A percentile compares a stretch with the other conserved stretches of the same genome.
phyloP scores from a whole-genome alignment of 2,329 filamentous ascomycete genomes.

The Diplodia sapinea region DNA sequence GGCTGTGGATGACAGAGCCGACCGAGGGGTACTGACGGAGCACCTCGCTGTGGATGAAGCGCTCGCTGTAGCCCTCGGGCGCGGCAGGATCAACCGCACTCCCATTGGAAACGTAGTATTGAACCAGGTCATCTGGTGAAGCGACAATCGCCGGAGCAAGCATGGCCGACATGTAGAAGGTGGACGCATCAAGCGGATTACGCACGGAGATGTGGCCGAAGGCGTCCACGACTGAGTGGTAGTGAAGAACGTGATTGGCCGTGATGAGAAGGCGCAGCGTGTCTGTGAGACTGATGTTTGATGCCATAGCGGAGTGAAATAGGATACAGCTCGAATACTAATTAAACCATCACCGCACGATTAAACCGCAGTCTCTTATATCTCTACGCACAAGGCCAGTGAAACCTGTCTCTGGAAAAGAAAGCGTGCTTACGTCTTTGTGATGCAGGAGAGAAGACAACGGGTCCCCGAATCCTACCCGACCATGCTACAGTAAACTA shows the following conservation, averaged over 20 bases:
- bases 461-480: too few species aligned
- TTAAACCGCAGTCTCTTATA: too few species aligned
- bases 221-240: constrained; percentile 59
- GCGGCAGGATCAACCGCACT: constrained; percentile 44
- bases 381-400: too few species aligned
- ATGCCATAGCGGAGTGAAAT: background rate
- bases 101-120: constrained; percentile 53
- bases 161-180: constrained; percentile 54
- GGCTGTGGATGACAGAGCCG: constrained; percentile 53
- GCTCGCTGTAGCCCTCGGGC: constrained; percentile 48
- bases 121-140: constrained; percentile 50
- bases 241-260: constrained; percentile 60
- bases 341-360: too few species aligned
- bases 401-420: too few species aligned
- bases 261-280: constrained; percentile 44
- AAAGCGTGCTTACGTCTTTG: too few species aligned
- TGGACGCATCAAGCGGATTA: constrained; percentile 54
- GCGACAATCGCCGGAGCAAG: constrained; percentile 53
- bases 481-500: too few species aligned
- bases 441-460: too few species aligned
- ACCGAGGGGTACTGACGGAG: constrained; percentile 54
- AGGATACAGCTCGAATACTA: too few species aligned
- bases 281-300: background rate
- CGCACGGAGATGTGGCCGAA: constrained; percentile 63
- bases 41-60: constrained; percentile 54